phyloP scores from a whole-genome alignment of 352 stramenopile species.

The Phytophthora pluvialis region DNA sequence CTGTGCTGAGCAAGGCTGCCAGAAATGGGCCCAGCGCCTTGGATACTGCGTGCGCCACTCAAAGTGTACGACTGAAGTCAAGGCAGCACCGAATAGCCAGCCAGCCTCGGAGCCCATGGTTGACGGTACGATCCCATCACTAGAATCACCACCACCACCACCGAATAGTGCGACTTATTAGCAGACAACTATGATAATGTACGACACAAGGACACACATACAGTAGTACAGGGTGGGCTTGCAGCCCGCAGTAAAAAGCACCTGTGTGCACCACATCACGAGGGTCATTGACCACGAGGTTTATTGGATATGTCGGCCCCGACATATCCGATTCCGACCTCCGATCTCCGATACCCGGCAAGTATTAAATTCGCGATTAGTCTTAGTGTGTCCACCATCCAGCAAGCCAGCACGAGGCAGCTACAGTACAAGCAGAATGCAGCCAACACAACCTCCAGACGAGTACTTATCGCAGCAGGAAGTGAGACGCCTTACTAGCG shows the following conservation, averaged over 20 bases:
- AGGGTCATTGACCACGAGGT: no score
- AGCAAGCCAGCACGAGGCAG: no score
- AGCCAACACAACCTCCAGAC: background rate
- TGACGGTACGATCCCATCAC: conserved; percentile 1
- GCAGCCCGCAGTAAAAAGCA: no score
- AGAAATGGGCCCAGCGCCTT: conserved; percentile 79
- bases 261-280: background rate
- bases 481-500: background rate
- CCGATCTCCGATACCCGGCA: no score
- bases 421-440: background rate
- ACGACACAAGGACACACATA: background rate
- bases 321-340: no score
- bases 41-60: conserved; percentile 82
- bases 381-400: no score
- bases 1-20: conserved; percentile 68
- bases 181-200: background rate
- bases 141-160: conserved; percentile 4
- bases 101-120: conserved; percentile 1
- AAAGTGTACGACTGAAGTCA: conserved; percentile 37
- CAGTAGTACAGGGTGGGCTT: background rate
- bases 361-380: no score
- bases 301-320: no score
- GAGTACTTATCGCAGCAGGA: background rate
- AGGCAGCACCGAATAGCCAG: conserved; percentile 14
- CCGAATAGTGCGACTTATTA: conserved; percentile 12